Percentiles rank a stretch among this genome's conserved stretches.
Conservation (phyloP, 2,329 filamentous ascomycete genomes). For the Macroventuria anomochaeta region DNA sequence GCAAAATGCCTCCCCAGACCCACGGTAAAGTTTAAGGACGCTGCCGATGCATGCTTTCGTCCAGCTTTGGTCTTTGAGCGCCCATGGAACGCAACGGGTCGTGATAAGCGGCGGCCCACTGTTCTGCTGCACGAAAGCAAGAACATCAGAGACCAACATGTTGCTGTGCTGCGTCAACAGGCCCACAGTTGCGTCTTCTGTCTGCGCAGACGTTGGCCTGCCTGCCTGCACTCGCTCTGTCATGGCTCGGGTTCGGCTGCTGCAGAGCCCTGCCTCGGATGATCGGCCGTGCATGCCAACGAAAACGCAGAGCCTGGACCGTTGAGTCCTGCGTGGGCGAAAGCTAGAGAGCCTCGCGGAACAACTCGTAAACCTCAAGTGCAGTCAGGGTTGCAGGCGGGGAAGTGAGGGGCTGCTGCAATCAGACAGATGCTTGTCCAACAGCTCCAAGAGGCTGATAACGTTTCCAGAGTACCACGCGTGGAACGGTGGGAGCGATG, state of each 20-base stretch:
- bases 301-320: slow-evolving; percentile 12
- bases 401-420: slow-evolving; percentile 21
- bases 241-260: slow-evolving; percentile 6
- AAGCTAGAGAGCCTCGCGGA: slow-evolving; percentile 9
- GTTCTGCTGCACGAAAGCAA: background rate
- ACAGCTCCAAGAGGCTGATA: slow-evolving; percentile 12
- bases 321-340: background rate
- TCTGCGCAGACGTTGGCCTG: background rate
- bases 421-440: slow-evolving; percentile 6
- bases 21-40: slow-evolving; percentile 1
- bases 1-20: slow-evolving; percentile 9
- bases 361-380: background rate
- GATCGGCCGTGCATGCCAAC: slow-evolving; percentile 17
- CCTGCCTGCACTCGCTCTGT: background rate
- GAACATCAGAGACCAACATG: background rate
- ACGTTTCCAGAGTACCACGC: slow-evolving; percentile 8
- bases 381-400: slow-evolving; percentile 9
- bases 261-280: slow-evolving; percentile 6
- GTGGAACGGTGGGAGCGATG: slow-evolving; percentile 6
- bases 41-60: slow-evolving; percentile 15
- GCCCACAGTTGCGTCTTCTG: background rate
- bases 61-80: slow-evolving; percentile 1
- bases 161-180: slow-evolving; percentile 7
- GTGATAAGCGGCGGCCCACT: slow-evolving; percentile 13
- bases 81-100: slow-evolving; percentile 11